Percentiles rank a stretch among this genome's conserved stretches.
phyloP scores from a whole-genome alignment of 345 rosid genomes.

The Conringia planisiliqua region DNA sequence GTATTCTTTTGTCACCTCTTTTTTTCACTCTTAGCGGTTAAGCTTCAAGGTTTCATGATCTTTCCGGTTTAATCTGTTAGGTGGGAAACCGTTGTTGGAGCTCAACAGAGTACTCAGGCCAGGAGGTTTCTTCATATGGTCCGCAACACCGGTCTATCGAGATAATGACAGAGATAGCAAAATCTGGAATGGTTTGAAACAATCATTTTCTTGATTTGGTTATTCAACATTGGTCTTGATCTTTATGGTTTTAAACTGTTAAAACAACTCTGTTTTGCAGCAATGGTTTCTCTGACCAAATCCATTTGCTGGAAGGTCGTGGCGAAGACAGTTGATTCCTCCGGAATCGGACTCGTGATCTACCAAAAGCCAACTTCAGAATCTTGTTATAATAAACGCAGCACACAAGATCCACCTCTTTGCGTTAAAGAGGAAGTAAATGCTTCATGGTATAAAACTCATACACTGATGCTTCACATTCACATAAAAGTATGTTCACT shows the following conservation, averaged over 20 bases:
- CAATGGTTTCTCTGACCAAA: conserved; percentile 64
- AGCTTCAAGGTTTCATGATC: conserved; percentile 3
- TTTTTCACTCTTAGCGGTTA: neutral
- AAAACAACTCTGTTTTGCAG: conserved; percentile 42
- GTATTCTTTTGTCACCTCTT: conserved; percentile 20
- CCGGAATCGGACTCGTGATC: conserved; percentile 79
- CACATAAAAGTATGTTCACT: neutral
- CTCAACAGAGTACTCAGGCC: conserved; percentile 91
- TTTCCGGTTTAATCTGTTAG: conserved; percentile 30
- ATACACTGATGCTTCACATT: neutral
- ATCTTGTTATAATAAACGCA: conserved; percentile 63
- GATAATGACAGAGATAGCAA: conserved; percentile 55
- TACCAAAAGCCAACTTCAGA: conserved; percentile 72
- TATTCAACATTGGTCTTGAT: neutral
- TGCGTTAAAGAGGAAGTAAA: conserved; percentile 48
- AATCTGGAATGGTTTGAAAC: conserved; percentile 61
- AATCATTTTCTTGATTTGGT: conserved; percentile 6
- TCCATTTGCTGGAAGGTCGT: conserved; percentile 85
- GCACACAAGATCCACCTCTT: conserved; percentile 54
- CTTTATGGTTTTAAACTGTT: neutral
- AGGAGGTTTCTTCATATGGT: conserved; percentile 94
- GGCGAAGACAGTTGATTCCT: conserved; percentile 52
- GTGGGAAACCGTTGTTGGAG: conserved; percentile 90
- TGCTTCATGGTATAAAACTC: conserved; percentile 58
- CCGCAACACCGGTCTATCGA: conserved; percentile 89